phyloP scores from a whole-genome alignment of 1,284 basidiomycete species.

The Leccinum insolens region DNA sequence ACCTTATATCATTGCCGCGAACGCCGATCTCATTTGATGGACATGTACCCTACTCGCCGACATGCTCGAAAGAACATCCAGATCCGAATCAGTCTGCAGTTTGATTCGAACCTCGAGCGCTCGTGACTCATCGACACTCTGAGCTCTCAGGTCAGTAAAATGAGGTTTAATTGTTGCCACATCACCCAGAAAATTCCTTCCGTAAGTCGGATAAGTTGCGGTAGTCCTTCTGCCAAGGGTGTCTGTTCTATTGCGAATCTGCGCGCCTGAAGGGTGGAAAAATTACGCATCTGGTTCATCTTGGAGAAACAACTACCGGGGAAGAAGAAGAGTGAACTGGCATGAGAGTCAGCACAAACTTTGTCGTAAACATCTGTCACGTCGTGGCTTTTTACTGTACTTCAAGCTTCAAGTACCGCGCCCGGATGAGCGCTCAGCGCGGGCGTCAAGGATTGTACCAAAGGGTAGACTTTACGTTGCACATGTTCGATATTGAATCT shows the following conservation, averaged over 20 bases:
- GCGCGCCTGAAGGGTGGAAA: neutral
- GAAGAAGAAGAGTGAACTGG: neutral
- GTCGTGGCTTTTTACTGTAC: neutral
- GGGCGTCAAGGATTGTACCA: neutral
- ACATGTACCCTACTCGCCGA: neutral
- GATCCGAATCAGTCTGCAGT: neutral
- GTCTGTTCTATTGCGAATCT: neutral
- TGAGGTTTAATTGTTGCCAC: neutral
- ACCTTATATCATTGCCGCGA: neutral
- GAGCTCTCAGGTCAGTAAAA: neutral
- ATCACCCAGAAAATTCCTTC: neutral
- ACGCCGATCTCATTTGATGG: neutral
- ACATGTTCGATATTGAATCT: neutral
- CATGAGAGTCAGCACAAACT: neutral
- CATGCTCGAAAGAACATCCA: constrained; percentile 1
- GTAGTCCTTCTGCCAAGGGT: neutral
- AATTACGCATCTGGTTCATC: neutral
- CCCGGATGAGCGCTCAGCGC: neutral
- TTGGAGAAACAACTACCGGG: neutral
- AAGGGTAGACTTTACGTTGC: neutral
- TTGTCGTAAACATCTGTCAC: neutral
- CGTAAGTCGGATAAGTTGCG: neutral
- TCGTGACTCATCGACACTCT: neutral
- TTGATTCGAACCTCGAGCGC: neutral
- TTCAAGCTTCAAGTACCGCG: neutral